Base-by-base conservation (phyloP, 2,329 filamentous ascomycete species). In the Aotearoamyces nothofagi region DNA sequence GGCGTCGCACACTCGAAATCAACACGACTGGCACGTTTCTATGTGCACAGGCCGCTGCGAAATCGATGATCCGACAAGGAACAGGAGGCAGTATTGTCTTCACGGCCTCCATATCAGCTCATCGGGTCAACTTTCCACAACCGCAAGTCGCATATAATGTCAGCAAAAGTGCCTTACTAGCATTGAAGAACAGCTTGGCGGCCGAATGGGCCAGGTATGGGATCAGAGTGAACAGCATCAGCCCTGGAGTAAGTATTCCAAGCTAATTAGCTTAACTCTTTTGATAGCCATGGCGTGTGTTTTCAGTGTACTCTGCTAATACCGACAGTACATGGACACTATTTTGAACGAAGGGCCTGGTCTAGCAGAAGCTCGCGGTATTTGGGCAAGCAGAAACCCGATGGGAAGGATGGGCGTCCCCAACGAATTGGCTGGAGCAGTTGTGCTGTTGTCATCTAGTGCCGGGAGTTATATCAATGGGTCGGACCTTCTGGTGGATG, bases 71-170 rank as follows among this genome's bases (percentile, higher is more conserved):
- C 9, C 31, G 48, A 9, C 45, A 58, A 29, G 52, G 56, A 0
- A 58, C 48, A 0, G 64, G 69, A 1, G 77, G 78, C 0, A 62
- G 61, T 22, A 77, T 83, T 31, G 55, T 75, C 2, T 63, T 84
- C 33, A 70, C 69, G 0, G 71, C 77, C 0, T 75, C 66, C 8
- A 77, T 81, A 26, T 78, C 70, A 2, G 78, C 61, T 0, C 75
- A 82, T 37, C 47, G 62, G 2, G 74, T 78, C 32, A 82, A 82
- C 41, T 82, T 60, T 42, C 77, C 78, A 0, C 77, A 82, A 44
- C 75, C 78, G 0, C 78, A 84, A 43, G 60, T 58, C 1, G 66
- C 70, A 1, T 84, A 86, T 45, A 84, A 86, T 39, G 69, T 71
- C 2, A 70, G 63, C 37, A 86, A 86, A 49, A 69, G 74, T 0